phyloP scores from a whole-genome alignment of 768 basidiomycete species.

The Hypsizygus marmoreus region DNA sequence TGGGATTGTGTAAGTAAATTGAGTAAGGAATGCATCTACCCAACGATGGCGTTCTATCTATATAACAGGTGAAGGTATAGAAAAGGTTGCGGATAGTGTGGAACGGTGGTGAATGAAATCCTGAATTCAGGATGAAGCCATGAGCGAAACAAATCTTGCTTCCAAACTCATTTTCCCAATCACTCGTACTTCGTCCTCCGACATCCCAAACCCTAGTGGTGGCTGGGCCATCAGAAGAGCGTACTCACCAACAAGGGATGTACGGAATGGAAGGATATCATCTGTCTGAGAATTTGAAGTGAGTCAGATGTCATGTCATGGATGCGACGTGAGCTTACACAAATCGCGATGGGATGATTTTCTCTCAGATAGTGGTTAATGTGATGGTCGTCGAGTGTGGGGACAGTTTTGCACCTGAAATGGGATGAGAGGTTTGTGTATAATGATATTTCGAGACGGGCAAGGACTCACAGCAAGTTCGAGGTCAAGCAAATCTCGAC shows the following conservation, averaged over 20 bases:
- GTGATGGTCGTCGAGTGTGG: slow-evolving; percentile 68
- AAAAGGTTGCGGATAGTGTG: no score
- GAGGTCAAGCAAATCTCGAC: slow-evolving; percentile 85
- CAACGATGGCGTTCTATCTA: no score
- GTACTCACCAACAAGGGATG: slow-evolving; percentile 74
- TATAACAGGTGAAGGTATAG: no score
- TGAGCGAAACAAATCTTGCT: slow-evolving; percentile 26
- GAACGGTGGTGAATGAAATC: neutral
- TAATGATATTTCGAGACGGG: neutral
- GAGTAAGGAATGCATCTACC: no score
- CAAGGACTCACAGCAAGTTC: slow-evolving; percentile 63
- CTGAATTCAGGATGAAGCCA: neutral
- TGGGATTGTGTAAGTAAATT: no score
- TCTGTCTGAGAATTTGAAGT: slow-evolving; percentile 59
- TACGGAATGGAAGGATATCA: slow-evolving; percentile 78
- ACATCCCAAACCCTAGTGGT: slow-evolving; percentile 74
- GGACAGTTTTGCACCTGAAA: slow-evolving; percentile 68
- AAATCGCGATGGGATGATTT: slow-evolving; percentile 73
- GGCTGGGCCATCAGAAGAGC: slow-evolving; percentile 71
- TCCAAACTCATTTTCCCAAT: slow-evolving; percentile 67
- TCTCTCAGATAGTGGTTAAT: slow-evolving; percentile 64
- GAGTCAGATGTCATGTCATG: neutral
- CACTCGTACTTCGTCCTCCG: slow-evolving; percentile 52
- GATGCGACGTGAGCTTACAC: slow-evolving; percentile 48
- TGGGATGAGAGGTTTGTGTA: neutral